Base-by-base conservation (phyloP, 352 stramenopile species). In the Pythium sukuiense region DNA sequence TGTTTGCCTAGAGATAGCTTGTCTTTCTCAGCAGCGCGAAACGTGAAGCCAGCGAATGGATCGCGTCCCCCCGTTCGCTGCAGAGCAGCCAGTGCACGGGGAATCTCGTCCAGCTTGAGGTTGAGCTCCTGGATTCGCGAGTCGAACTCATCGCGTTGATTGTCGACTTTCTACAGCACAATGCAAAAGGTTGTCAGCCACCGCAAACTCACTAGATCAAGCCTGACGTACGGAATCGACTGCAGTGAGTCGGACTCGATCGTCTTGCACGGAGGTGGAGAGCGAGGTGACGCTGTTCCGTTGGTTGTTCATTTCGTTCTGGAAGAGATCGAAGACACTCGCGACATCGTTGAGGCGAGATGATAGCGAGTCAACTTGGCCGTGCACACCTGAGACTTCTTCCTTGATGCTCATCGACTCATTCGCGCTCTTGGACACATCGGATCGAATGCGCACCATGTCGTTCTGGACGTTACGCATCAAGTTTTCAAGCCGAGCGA, bases 31-130 rank as follows among this genome's bases (percentile, higher is more conserved):
- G 75, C 73, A 14, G 76, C 67, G 48, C 73, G 76, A 45, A 89
- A 88, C 12, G 81, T 88, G 62, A 89, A 90, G 9, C 65, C 49
- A 0, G 63, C 63, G 1, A 68, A 56, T 0, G 66, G 63, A n/a
- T 69, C 52, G 0, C 46, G 52, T 5, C 65, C 37, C 3, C 63
- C 52, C 7, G 74, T 60, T 8, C 71, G 59, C 26, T 89, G 79
- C 20, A 91, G 54, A 8, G 77, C 74, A 32, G 72, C 83, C 3
- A 91, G 65, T 6, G 82, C 67, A 27, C 73, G 63, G 1, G 83
- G 83, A 16, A 90, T 71, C 9, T 90, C 81, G 29, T 89, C 75
- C 6, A 92, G 81, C 39, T 85, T 87, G 14, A 86, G 78, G 5
- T 74, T 83, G 14, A 91, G 55, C 56, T 92, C 81, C 18, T 78